A percentile compares a stretch with the other conserved stretches of the same genome.
Evolutionary conservation across 257 asterid species (phyloP).

Genomic region (Nicotiana knightiana): DNA sequence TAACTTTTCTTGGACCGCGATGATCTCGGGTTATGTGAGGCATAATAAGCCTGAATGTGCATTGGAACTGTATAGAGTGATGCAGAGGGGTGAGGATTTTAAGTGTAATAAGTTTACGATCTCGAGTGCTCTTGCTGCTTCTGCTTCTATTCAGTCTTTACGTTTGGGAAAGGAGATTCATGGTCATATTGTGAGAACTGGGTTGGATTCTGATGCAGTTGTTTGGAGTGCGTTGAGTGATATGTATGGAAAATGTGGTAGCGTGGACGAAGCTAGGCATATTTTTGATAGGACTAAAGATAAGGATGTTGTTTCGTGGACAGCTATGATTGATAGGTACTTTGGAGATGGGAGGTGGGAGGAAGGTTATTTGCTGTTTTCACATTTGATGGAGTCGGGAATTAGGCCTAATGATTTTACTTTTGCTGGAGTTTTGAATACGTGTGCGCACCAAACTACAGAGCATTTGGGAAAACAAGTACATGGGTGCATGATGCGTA

Average conservation of each 20-base stretch:
- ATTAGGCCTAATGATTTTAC: slow-evolving; percentile 62
- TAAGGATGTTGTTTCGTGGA: slow-evolving; percentile 68
- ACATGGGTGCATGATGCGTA: slow-evolving; percentile 58
- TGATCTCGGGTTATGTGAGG: slow-evolving; percentile 72
- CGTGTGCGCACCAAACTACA: slow-evolving; percentile 46
- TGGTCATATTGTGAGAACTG: slow-evolving; percentile 46
- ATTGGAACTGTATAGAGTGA: slow-evolving; percentile 47
- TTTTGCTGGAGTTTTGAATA: slow-evolving; percentile 55
- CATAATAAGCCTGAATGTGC: slow-evolving; percentile 45
- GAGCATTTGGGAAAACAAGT: slow-evolving; percentile 64
- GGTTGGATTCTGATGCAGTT: slow-evolving; percentile 62
- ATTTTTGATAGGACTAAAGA: slow-evolving; percentile 55
- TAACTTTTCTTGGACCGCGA: slow-evolving; percentile 72
- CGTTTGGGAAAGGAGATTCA: slow-evolving; percentile 68
- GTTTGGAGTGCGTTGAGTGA: slow-evolving; percentile 71
- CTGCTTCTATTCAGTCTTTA: slow-evolving; percentile 58
- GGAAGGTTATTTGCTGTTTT: slow-evolving; percentile 53
- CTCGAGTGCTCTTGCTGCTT: slow-evolving; percentile 69
- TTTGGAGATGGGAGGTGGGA: slow-evolving; percentile 64
- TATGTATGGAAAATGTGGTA: slow-evolving; percentile 78
- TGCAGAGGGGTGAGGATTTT: slow-evolving; percentile 37
- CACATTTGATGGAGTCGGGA: slow-evolving; percentile 37
- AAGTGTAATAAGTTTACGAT: slow-evolving; percentile 46
- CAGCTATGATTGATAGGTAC: slow-evolving; percentile 69
- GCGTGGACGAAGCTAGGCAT: slow-evolving; percentile 53